A percentile compares a stretch with the other conserved stretches of the same genome.
phyloP scores from a whole-genome alignment of 2,329 filamentous ascomycete species.

The Xylaria multiplex region DNA sequence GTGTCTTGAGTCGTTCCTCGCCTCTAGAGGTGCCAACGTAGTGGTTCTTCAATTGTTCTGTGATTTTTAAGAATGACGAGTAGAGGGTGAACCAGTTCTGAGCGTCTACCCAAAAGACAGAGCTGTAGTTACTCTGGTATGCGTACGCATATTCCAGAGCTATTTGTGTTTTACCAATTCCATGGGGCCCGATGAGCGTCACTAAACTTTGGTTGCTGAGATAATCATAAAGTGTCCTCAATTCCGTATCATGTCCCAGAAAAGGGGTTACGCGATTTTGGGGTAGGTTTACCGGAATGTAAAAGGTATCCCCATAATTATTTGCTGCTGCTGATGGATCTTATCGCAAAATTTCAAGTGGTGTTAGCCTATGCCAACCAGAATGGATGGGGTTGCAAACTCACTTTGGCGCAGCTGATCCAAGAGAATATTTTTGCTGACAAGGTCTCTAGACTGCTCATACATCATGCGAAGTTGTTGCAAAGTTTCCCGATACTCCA shows the following conservation, averaged over 20 bases:
- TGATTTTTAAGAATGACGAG: background rate
- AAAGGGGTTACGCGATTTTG: no score
- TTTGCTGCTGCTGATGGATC: background rate
- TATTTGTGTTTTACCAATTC: constrained; percentile 4
- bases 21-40: background rate
- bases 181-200: background rate
- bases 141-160: background rate
- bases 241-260: background rate
- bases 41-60: background rate
- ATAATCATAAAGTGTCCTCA: background rate
- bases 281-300: no score
- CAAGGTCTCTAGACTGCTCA: background rate
- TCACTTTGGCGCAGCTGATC: background rate
- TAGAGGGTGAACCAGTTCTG: background rate
- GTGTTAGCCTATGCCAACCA: background rate
- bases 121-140: background rate
- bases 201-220: background rate
- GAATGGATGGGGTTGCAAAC: background rate
- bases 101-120: background rate
- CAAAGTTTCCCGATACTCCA: background rate
- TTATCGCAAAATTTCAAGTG: background rate
- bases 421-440: background rate
- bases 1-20: background rate
- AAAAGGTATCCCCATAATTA: no score
- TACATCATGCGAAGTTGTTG: background rate